phyloP scores from a whole-genome alignment of 2,329 filamentous ascomycete genomes.

The Drechslerella dactyloides region DNA sequence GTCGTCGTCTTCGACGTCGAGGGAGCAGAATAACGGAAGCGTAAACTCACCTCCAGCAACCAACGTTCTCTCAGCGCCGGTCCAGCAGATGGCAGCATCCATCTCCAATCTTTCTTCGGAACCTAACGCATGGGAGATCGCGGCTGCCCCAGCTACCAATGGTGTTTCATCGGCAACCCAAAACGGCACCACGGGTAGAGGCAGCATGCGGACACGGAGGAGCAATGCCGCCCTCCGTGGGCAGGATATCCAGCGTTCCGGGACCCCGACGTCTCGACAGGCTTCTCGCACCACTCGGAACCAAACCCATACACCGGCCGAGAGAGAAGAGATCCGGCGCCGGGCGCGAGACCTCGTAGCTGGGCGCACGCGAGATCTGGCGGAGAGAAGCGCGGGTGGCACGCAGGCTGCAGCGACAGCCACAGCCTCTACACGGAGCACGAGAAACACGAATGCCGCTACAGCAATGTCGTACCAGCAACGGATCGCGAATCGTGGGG shows the following conservation, averaged over 20 bases:
- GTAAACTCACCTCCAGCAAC: slow-evolving; percentile 4
- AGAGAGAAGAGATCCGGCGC: slow-evolving; percentile 25
- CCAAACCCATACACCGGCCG: slow-evolving; percentile 13
- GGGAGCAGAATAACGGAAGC: slow-evolving; percentile 20
- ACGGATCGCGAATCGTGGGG: slow-evolving; percentile 14
- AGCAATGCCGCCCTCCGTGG: slow-evolving; percentile 41
- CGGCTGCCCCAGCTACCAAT: background rate
- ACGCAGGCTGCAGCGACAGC: background rate
- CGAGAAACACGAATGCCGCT: slow-evolving; percentile 7
- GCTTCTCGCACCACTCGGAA: slow-evolving; percentile 8
- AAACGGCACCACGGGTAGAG: slow-evolving; percentile 23
- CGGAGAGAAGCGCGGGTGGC: background rate
- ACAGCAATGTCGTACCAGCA: slow-evolving; percentile 26
- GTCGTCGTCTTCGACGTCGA: slow-evolving; percentile 10
- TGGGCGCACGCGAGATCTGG: slow-evolving; percentile 19
- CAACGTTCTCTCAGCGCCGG: slow-evolving; percentile 7
- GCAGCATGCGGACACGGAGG: slow-evolving; percentile 32
- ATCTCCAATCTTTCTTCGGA: slow-evolving; percentile 20
- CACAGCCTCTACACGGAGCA: slow-evolving; percentile 1
- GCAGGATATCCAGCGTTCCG: slow-evolving; percentile 31
- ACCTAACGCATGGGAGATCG: slow-evolving; percentile 23
- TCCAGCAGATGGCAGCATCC: slow-evolving; percentile 16
- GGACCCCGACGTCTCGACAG: slow-evolving; percentile 34
- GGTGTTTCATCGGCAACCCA: slow-evolving; percentile 21
- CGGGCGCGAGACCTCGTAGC: slow-evolving; percentile 33